Percentiles rank a stretch among this genome's conserved stretches.
phyloP scores from a whole-genome alignment of 2,329 filamentous ascomycete genomes.

The Paecilomyces sp. region DNA sequence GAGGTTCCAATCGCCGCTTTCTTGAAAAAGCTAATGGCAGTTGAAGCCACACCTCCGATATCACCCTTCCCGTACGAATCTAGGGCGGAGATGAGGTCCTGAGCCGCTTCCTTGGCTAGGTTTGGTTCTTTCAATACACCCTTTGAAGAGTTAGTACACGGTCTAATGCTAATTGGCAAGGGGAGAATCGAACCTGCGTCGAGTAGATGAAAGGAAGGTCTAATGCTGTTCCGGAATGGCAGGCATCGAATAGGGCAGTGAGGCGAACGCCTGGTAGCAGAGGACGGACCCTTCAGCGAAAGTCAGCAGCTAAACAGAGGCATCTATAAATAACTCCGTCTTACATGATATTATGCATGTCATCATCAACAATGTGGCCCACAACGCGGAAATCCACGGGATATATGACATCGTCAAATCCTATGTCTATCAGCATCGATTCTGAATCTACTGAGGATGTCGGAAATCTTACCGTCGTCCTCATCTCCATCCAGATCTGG shows the following conservation, averaged over 20 bases:
- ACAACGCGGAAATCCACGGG: conserved; percentile 63
- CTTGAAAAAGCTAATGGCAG: conserved; percentile 80
- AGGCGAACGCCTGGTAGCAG: conserved; percentile 80
- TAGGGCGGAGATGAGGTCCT: conserved; percentile 58
- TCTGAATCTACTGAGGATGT: not conserved
- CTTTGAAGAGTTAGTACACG: conserved; percentile 3
- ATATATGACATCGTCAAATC: conserved; percentile 72
- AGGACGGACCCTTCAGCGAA: conserved; percentile 51
- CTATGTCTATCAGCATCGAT: conserved; percentile 8
- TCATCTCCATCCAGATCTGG: conserved; percentile 68
- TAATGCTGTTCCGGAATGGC: conserved; percentile 60
- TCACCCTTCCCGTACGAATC: conserved; percentile 76
- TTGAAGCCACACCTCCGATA: conserved; percentile 68
- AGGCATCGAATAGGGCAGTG: conserved; percentile 62
- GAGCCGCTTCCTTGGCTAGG: conserved; percentile 59
- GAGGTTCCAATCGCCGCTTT: conserved; percentile 73
- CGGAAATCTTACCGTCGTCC: conserved; percentile 49
- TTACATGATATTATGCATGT: conserved; percentile 64
- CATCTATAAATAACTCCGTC: conserved; percentile 1
- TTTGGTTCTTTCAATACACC: conserved; percentile 63
- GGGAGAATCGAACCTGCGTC: conserved; percentile 38
- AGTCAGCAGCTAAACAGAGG: not conserved
- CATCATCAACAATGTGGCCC: conserved; percentile 70
- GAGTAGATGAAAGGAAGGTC: conserved; percentile 63
- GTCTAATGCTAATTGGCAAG: not conserved